Base-by-base conservation (phyloP, 2,329 filamentous ascomycete genomes). In the Zarea fungicola region DNA sequence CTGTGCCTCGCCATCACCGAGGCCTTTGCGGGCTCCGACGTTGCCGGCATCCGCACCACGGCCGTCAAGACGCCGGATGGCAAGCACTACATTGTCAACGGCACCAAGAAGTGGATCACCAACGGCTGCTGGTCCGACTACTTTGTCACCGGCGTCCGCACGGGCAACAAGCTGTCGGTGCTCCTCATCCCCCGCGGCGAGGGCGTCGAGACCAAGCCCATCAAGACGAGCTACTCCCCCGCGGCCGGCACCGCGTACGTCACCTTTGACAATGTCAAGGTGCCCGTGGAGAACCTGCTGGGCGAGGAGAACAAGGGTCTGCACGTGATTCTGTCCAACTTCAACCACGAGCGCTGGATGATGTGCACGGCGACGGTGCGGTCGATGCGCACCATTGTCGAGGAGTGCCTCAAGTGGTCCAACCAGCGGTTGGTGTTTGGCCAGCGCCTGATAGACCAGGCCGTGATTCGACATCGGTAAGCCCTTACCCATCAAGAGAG, bases 1-100 rank as follows among this genome's bases (percentile, higher is more conserved):
- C 89, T 93, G 63, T 92, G 85, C 62, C 74, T 95, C 3, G 89
- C 89, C 46, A 89, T 95, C 61, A 93, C 89, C 1, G 89, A 95
- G 68, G 89, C 89, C 0, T 93, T 95, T 67, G 89, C 89, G 14
- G 89, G 89, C 16, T 70, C 67, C 31, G 89, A 95, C 64, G 89
- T 95, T 5, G 87, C 89, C 13, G 83, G 86, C 14, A 73, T 95
- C 31, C 77, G 85, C 53, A 93, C 89, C 0, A 93, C 87, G 0
- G 88, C 87, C 1, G 77, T 77, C 56, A 89, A 89, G 72, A 89
- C 85, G 0, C 68, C 81, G 1, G 86, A 90, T 61, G 87, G 87
- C 40, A 83, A 85, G 63, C 76, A 84, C 67, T 91, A 87, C 64
- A 74, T 82, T 50, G 75, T 83, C 64, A 85, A 85, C 61, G 85